Conservation (phyloP, 2,329 filamentous ascomycete genomes). For the Leptographium lundbergii region DNA sequence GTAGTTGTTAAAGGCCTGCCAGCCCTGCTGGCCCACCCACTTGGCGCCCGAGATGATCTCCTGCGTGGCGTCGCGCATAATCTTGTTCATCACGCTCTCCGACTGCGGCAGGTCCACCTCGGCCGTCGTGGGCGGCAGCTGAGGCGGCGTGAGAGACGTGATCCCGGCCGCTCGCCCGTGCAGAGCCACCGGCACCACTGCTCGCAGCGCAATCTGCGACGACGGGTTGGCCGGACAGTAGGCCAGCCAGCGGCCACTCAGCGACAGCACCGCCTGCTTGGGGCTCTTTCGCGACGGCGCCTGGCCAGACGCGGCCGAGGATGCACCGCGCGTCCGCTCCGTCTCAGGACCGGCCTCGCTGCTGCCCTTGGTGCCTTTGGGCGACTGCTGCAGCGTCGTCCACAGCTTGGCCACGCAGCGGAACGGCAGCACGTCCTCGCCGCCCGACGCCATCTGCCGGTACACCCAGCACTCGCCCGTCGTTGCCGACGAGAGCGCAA, state of each 20-base stretch:
- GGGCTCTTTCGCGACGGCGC: slow-evolving; percentile 26
- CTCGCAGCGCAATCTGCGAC: slow-evolving; percentile 57
- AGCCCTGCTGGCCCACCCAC: slow-evolving; percentile 66
- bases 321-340: slow-evolving; percentile 6
- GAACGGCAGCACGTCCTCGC: slow-evolving; percentile 33
- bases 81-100: slow-evolving; percentile 60
- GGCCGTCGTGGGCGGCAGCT: slow-evolving; percentile 53
- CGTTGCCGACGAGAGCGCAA: slow-evolving; percentile 64
- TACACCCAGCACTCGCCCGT: slow-evolving; percentile 85
- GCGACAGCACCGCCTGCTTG: slow-evolving; percentile 53
- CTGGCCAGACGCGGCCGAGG: slow-evolving; percentile 24
- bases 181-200: slow-evolving; percentile 44
- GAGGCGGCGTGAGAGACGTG: slow-evolving; percentile 51
- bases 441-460: slow-evolving; percentile 29
- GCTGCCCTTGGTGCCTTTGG: slow-evolving; percentile 30
- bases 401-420: slow-evolving; percentile 79
- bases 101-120: slow-evolving; percentile 60
- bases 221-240: slow-evolving; percentile 63
- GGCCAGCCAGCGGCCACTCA: slow-evolving; percentile 65
- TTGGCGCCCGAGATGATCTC: slow-evolving; percentile 62
- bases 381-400: slow-evolving; percentile 64
- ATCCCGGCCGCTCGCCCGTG: slow-evolving; percentile 43
- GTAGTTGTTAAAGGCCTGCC: slow-evolving; percentile 69
- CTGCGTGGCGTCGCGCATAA: slow-evolving; percentile 69
- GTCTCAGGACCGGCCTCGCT: slow-evolving; percentile 24